A percentile compares a stretch with the other conserved stretches of the same genome.
These are phyloP conservation scores for Tetraselmis chui DNA, from an alignment of 139 green algal genomes.

Conservation along the genomic window DNA sequence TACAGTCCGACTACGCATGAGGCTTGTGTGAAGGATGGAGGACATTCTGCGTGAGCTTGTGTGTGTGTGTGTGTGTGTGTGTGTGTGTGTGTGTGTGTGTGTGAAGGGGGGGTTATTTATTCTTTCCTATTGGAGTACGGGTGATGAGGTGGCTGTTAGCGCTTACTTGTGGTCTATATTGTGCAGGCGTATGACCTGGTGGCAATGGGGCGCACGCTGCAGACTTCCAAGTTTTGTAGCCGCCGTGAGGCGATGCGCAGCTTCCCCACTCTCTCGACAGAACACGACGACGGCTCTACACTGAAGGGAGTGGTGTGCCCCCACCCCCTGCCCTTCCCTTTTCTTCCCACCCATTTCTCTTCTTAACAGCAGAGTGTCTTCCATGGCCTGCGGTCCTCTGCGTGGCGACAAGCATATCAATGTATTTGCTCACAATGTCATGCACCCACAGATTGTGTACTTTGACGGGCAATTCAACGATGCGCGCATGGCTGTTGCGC, in stretches of 20 bases:
- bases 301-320: conserved; percentile 71
- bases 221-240: conserved; percentile 57
- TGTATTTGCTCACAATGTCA: not conserved
- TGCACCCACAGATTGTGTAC: conserved; percentile 73
- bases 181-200: conserved; percentile 90
- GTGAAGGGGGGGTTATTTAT: no score
- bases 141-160: no score
- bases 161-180: no score
- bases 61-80: no score
- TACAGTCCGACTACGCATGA: no score
- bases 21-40: no score
- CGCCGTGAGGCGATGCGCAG: conserved; percentile 44
- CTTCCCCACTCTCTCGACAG: conserved; percentile 71
- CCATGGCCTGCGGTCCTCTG: no score
- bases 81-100: no score
- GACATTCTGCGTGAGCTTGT: no score
- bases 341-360: not conserved
- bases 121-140: no score
- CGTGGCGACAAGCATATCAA: no score
- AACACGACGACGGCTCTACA: conserved; percentile 29
- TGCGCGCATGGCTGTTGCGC: conserved; percentile 70
- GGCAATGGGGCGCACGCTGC: conserved; percentile 32
- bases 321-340: not conserved
- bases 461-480: conserved; percentile 98
- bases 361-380: no score